Conservation (phyloP, 2,329 filamentous ascomycete species). For the Penicillium aurantiogriseum region DNA sequence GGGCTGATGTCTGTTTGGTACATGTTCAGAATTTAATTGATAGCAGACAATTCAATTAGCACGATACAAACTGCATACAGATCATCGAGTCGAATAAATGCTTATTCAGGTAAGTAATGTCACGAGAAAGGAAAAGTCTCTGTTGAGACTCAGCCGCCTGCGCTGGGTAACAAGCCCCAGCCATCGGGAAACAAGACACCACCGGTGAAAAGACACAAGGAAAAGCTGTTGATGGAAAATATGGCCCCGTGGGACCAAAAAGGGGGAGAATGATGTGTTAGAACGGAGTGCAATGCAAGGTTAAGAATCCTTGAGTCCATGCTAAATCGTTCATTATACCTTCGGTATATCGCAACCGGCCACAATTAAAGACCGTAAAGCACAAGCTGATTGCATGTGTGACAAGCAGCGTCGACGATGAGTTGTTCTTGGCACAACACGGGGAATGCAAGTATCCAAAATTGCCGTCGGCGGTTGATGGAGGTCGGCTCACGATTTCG, state of each 20-base stretch:
- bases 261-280: constrained; percentile 19
- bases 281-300: constrained; percentile 15
- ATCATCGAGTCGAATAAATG: constrained; percentile 12
- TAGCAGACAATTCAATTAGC: constrained; percentile 10
- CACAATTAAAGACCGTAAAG: background rate
- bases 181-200: constrained; percentile 23
- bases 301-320: background rate
- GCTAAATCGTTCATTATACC: constrained; percentile 8
- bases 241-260: constrained; percentile 22
- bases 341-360: constrained; percentile 9
- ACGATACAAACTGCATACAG: constrained; percentile 13
- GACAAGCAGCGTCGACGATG: background rate
- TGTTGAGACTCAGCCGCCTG: constrained; percentile 4
- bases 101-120: constrained; percentile 12
- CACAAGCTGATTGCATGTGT: background rate
- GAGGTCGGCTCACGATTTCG: constrained; percentile 3
- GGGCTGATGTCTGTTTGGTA: background rate
- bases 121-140: constrained; percentile 13
- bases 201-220: constrained; percentile 14
- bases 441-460: constrained; percentile 5
- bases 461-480: constrained; percentile 10
- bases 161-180: constrained; percentile 18
- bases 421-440: background rate
- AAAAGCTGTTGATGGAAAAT: constrained; percentile 16
- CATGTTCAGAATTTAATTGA: background rate